Evolutionary conservation across 305 asterid genomes (phyloP).

Genomic region (Solanum hybrid): DNA sequence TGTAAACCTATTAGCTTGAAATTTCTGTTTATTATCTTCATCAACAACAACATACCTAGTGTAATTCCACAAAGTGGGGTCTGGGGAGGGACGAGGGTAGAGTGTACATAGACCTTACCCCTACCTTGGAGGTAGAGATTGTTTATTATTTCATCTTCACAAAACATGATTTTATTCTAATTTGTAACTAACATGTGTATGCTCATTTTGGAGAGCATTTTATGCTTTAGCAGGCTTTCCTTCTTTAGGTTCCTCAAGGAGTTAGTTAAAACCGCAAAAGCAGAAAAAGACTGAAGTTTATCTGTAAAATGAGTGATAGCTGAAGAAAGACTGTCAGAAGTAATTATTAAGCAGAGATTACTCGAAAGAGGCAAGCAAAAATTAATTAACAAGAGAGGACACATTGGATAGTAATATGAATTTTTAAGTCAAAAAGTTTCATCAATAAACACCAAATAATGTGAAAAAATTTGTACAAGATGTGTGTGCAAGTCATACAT

Average conservation of each 20-base stretch:
- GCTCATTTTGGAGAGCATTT: neutral
- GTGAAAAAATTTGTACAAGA: neutral
- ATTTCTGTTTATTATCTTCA: neutral
- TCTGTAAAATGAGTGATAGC: neutral
- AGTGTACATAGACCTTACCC: neutral
- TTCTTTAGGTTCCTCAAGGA: neutral
- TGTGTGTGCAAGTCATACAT: neutral
- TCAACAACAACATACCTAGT: neutral
- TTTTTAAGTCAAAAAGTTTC: neutral
- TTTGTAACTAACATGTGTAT: neutral
- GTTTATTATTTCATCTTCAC: neutral
- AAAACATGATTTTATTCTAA: neutral
- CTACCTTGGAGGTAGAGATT: neutral
- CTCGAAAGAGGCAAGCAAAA: neutral
- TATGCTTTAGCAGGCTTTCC: neutral
- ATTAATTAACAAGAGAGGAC: neutral
- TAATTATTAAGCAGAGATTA: neutral
- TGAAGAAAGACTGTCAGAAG: neutral
- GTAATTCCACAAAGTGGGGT: neutral
- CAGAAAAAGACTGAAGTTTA: neutral
- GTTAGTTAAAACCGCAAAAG: neutral
- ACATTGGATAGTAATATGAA: neutral
- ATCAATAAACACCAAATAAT: neutral
- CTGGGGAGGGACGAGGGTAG: neutral
- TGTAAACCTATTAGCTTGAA: conserved; percentile 33